Evolutionary conservation across 306 rosid genomes (phyloP), one percentile per base, ranked within the genome.

Genomic region (Glycine tomentella): DNA sequence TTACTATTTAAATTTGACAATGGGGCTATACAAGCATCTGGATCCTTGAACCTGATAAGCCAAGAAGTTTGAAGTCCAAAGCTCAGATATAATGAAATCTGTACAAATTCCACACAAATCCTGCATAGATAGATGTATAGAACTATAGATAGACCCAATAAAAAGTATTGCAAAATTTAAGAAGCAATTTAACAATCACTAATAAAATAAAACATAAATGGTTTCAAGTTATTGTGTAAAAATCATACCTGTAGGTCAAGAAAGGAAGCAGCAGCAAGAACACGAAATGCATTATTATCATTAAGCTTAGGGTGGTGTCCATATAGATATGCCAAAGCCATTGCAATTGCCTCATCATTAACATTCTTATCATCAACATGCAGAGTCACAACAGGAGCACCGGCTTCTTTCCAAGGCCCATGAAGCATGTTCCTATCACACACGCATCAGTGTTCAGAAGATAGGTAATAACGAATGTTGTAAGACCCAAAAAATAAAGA

Each of bases 351-450:
- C 59, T 95, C 96, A 1, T 90, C 87, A 68, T 91, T 95, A 42
- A 95, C 97, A 81, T 95, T 95, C 82, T 88, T 93, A 84, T 95
- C 99, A 77, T 95, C 99, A 10, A 91, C 92, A 61, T 68, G 93
- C 67, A 95, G 87, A 77, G 89, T 88, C 70, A 95, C 87, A 75
- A 85, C 51, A 33, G 96, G 94, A 82, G 98, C 95, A 89, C 78
- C 61, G 57, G 99, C 98, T 89, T 95, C 99, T 90, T 93, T 93
- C 99, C 99, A 95, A 55, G 98, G 99, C 72, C 99, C 99, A 38
- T 93, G 99, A 85, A 95, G 98, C 99, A 95, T 95, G 83, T 95
- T 95, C 89, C 99, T 95, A 16, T 80, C 70, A 81, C 67, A 49
- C 70, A 33, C 45, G 74, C 46, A 42, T 42, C 9, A 7, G 9